Evolutionary conservation across 495 filamentous ascomycete genomes (phyloP), one percentile per base, ranked within the genome.

Genomic region (Bacidia gigantensis): DNA sequence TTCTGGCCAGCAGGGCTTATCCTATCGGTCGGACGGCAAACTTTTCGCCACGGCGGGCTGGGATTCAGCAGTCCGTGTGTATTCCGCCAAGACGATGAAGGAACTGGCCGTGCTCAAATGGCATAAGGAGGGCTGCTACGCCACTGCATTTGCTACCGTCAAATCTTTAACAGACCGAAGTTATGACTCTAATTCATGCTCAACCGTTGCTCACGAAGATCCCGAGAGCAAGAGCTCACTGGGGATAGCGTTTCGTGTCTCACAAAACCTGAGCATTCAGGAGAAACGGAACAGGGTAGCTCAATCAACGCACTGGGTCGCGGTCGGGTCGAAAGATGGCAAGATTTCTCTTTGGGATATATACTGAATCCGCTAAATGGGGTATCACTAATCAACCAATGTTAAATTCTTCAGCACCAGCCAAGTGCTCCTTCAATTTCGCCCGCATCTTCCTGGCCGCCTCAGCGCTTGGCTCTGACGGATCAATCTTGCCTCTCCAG

Each of bases 301-400:
- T 21, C 80, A 75, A 61, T 67, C 67, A 26, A 83, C 79, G 32
- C 92, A 96, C 64, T 97, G 92, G 92, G 62, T 97, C 45, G 92
- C 82, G 7, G 87, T 79, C 3, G 92, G 93, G 2, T 83, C 85
- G 50, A 98, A 97, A 64, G 92, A 98, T 68, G 93, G 90, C 25
- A 97, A 92, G 61, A 82, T 97, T 51, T 90, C 86, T 61, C 72
- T 98, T 66, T 98, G 92, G 92, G 88, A 92, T 71, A 85, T 93
- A 56, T 98, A 84, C 72, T 95, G 64, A 76, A 55, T 39, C 43
- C 51, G 59, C 58, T 62, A 10, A 35, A 10, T 58, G 55, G 54
- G 40, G 54, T 45, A 57, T 45, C 11, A 54, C 39, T 45, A 26
- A 39, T 73, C 60, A 95, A 3, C 87, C 88, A 61, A 95, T 76